Percentiles rank a stretch among this genome's conserved stretches.
Evolutionary conservation across 768 basidiomycete genomes (phyloP).

Genomic region (Suillus sp.): DNA sequence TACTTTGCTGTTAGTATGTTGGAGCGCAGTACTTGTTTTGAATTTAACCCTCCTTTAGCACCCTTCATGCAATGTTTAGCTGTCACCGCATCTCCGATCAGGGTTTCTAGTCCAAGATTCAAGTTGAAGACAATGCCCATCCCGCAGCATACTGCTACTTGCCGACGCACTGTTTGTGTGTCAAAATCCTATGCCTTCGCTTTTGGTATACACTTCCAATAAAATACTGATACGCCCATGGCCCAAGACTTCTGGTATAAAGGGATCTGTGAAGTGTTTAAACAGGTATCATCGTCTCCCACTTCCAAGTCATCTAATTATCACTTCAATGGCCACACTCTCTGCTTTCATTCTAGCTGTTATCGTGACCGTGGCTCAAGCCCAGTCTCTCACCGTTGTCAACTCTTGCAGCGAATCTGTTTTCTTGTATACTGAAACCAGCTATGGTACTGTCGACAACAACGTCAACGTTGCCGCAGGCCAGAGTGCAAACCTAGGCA

Average conservation of each 20-base stretch:
- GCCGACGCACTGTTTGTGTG: not conserved
- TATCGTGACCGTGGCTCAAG: conserved; percentile 23
- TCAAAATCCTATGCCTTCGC: not conserved
- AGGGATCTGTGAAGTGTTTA: not conserved
- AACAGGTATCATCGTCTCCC: not conserved
- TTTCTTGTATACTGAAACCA: conserved; percentile 33
- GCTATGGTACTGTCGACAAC: conserved; percentile 30
- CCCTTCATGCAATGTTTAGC: not conserved
- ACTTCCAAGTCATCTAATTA: not conserved
- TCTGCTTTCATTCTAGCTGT: conserved; percentile 24
- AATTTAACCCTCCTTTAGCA: not conserved
- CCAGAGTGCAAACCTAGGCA: conserved; percentile 29
- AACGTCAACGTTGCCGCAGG: conserved; percentile 28
- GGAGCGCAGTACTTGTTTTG: not conserved
- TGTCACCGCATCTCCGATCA: not conserved
- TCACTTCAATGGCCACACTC: conserved; percentile 24
- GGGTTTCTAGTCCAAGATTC: not conserved
- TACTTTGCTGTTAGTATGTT: not conserved
- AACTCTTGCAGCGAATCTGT: conserved; percentile 31
- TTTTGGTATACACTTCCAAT: not conserved
- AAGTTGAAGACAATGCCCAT: not conserved
- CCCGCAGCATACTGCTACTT: not conserved
- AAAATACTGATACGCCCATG: not conserved
- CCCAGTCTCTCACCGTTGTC: conserved; percentile 32
- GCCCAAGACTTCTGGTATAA: not conserved